Evolutionary conservation across 164 flowering plant genomes (phyloP).

Genomic region (Vitis vinifera): DNA sequence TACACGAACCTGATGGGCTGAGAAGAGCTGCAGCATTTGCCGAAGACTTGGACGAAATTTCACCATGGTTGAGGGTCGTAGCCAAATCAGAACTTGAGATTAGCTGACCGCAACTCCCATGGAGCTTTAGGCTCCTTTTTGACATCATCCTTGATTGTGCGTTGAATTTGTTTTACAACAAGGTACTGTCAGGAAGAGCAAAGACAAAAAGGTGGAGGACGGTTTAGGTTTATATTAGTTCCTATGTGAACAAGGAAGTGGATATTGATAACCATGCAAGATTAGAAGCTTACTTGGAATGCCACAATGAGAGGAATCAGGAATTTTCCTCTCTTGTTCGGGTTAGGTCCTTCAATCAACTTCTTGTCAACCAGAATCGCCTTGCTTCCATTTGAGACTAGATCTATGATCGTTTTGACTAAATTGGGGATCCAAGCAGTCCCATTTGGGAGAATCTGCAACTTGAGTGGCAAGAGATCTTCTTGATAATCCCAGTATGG

Average conservation of each 20-base stretch:
- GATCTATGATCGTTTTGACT: slow-evolving; percentile 58
- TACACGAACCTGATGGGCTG: no score
- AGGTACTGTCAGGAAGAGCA: slow-evolving; percentile 50
- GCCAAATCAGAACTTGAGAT: no score
- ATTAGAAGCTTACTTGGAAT: slow-evolving; percentile 54
- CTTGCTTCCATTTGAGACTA: slow-evolving; percentile 65
- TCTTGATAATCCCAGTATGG: not conserved
- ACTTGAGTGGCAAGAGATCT: not conserved
- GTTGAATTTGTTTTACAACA: slow-evolving; percentile 50
- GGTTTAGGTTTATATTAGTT: not conserved
- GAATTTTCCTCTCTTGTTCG: slow-evolving; percentile 69
- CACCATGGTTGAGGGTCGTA: no score
- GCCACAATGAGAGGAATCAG: slow-evolving; percentile 71
- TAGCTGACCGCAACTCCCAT: slow-evolving; percentile 49
- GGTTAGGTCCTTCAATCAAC: slow-evolving; percentile 86
- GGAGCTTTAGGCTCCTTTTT: slow-evolving; percentile 41
- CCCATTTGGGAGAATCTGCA: slow-evolving; percentile 87
- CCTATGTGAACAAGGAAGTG: not conserved
- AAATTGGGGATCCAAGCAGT: slow-evolving; percentile 81
- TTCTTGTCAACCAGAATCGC: slow-evolving; percentile 77
- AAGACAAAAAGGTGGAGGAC: not conserved
- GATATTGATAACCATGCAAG: not conserved
- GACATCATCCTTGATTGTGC: slow-evolving; percentile 57
- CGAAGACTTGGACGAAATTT: no score
- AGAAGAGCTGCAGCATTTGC: no score